These are phyloP conservation scores for Beauveria asiatica DNA, from an alignment of 2,329 filamentous ascomycete species.

Conservation along the genomic window DNA sequence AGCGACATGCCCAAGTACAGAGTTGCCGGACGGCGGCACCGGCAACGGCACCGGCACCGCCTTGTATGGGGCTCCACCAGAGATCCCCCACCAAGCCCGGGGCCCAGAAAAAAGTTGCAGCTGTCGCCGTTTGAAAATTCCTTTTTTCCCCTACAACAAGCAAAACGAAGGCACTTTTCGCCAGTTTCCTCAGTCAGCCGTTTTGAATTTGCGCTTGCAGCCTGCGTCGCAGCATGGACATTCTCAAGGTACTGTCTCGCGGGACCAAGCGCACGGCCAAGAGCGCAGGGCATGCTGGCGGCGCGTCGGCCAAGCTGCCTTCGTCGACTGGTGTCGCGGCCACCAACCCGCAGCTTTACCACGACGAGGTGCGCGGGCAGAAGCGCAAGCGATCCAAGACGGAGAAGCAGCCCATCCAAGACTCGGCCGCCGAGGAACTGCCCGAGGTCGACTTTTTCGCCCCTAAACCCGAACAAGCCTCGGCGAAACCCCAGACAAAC, in stretches of 20 bases:
- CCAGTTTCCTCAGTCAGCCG: too few species aligned
- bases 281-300: constrained; percentile 17
- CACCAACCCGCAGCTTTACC: constrained; percentile 61
- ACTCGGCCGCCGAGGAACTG: constrained; percentile 29
- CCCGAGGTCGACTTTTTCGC: constrained; percentile 54
- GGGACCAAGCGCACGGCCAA: constrained; percentile 52
- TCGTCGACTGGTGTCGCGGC: constrained; percentile 48
- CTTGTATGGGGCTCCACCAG: too few species aligned
- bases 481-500: constrained; percentile 16
- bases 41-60: too few species aligned
- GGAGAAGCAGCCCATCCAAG: constrained; percentile 21
- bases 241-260: constrained; percentile 63
- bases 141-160: not conserved
- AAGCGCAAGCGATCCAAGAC: constrained; percentile 45
- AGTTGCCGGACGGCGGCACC: too few species aligned
- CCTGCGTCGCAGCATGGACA: constrained; percentile 48
- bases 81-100: not conserved
- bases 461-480: constrained; percentile 27
- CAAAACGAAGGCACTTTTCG: not conserved
- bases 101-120: constrained; percentile 10
- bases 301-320: constrained; percentile 41
- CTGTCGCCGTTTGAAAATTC: not conserved
- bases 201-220: not conserved
- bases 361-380: constrained; percentile 43
- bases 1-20: too few species aligned